Percentiles rank a stretch among this genome's conserved stretches.
Conservation (phyloP, 2,329 filamentous ascomycete species). For the Coniochaeta pulveracea region DNA sequence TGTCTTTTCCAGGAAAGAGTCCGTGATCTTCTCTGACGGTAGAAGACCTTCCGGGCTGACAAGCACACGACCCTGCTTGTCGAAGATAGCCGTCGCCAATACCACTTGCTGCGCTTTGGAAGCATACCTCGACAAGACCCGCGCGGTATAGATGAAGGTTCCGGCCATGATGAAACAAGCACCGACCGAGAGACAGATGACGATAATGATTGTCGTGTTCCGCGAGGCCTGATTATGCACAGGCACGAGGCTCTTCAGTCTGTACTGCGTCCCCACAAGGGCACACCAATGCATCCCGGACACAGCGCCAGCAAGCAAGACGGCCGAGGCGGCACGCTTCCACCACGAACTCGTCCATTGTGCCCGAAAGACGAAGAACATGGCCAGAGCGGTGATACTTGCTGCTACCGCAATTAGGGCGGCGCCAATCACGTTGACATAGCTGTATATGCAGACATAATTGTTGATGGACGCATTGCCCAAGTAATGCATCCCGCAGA, state of each 20-base stretch:
- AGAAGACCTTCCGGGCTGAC: conserved; percentile 59
- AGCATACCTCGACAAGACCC: conserved; percentile 38
- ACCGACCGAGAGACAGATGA: conserved; percentile 54
- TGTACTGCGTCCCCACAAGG: conserved; percentile 58
- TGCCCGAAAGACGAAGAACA: conserved; percentile 69
- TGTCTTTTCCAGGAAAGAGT: conserved; percentile 59
- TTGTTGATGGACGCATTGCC: conserved; percentile 77
- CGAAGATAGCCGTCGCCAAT: conserved; percentile 53
- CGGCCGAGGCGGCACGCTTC: conserved; percentile 57
- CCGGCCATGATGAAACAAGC: conserved; percentile 48
- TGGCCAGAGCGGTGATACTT: conserved; percentile 55
- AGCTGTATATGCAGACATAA: conserved; percentile 54
- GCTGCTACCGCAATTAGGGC: conserved; percentile 62
- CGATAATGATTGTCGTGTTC: conserved; percentile 60
- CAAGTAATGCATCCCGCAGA: conserved; percentile 80
- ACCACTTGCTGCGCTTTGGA: conserved; percentile 51
- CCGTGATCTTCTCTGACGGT: conserved; percentile 67
- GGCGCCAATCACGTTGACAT: conserved; percentile 53
- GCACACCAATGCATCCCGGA: conserved; percentile 86
- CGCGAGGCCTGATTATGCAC: conserved; percentile 34
- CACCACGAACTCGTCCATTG: conserved; percentile 71
- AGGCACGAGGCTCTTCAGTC: conserved; percentile 34
- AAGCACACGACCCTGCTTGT: conserved; percentile 52
- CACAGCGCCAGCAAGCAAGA: conserved; percentile 60
- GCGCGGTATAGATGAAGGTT: conserved; percentile 41